Percentiles rank a stretch among this genome's conserved stretches.
Evolutionary conservation across 2,329 filamentous ascomycete genomes (phyloP).

Genomic region (Nothophaeocryptopus gaeumannii): DNA sequence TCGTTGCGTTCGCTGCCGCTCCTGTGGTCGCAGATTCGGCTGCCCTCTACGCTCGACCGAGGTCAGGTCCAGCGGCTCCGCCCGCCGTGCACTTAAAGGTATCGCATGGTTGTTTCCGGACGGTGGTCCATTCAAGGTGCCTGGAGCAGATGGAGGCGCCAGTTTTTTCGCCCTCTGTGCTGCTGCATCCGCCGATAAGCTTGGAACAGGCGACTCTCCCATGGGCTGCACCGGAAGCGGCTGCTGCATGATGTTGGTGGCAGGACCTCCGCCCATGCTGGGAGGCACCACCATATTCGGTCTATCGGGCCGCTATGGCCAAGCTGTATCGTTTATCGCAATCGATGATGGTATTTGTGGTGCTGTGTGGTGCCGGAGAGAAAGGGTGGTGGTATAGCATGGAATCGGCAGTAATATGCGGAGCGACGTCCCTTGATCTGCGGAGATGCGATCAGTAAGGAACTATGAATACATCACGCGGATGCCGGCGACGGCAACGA

Average conservation of each 20-base stretch:
- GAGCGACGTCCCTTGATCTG: too few relatives aligned
- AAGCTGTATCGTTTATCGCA: not conserved
- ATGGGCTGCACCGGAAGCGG: slow-evolving; percentile 5
- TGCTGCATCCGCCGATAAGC: slow-evolving; percentile 11
- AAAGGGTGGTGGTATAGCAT: not conserved
- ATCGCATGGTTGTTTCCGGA: slow-evolving; percentile 44
- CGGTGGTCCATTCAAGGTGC: slow-evolving; percentile 37
- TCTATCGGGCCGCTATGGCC: slow-evolving; percentile 12
- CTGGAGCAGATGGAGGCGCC: slow-evolving; percentile 24
- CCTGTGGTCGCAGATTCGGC: slow-evolving; percentile 68
- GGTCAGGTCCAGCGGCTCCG: slow-evolving; percentile 72
- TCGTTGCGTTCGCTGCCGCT: slow-evolving; percentile 44
- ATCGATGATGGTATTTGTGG: not conserved
- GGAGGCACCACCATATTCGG: slow-evolving; percentile 32
- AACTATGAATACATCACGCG: too few relatives aligned
- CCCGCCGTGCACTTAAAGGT: slow-evolving; percentile 63
- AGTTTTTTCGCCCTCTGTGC: slow-evolving; percentile 22
- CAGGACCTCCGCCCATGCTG: slow-evolving; percentile 23
- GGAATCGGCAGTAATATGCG: too few relatives aligned
- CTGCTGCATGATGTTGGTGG: slow-evolving; percentile 8
- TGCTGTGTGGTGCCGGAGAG: not conserved
- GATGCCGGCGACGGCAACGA: not conserved
- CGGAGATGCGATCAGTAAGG: too few relatives aligned
- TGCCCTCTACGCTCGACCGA: slow-evolving; percentile 91
- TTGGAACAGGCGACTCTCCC: slow-evolving; percentile 19